Conservation (phyloP, 495 filamentous ascomycete genomes). For the Aspergillus bridgeri region DNA sequence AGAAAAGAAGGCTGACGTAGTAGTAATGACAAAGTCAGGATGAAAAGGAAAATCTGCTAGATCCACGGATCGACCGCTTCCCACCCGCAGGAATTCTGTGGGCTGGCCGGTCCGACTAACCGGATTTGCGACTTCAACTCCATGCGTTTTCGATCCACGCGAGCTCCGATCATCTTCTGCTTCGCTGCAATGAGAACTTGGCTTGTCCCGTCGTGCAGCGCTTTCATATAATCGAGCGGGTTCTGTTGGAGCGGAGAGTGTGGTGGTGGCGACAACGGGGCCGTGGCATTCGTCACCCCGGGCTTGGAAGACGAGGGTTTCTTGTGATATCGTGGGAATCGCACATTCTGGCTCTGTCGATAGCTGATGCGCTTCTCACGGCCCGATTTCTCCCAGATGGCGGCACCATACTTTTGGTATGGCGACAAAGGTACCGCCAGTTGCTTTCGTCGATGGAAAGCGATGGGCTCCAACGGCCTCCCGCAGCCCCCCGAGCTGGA, state of each 20-base stretch:
- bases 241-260: constrained; percentile 27
- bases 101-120: constrained; percentile 39
- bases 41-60: constrained; percentile 14
- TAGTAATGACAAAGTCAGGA: background rate
- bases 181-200: constrained; percentile 29
- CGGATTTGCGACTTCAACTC: constrained; percentile 45
- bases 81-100: constrained; percentile 27
- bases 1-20: background rate
- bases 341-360: constrained; percentile 18
- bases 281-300: constrained; percentile 11
- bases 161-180: constrained; percentile 32
- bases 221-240: constrained; percentile 27
- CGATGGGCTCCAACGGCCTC: background rate
- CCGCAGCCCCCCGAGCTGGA: constrained; percentile 7
- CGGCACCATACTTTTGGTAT: constrained; percentile 37
- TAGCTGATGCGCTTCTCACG: constrained; percentile 30
- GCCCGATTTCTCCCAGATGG: constrained; percentile 37
- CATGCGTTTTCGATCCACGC: constrained; percentile 34
- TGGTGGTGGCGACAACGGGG: constrained; percentile 19
- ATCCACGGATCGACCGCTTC: constrained; percentile 34
- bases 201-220: constrained; percentile 29
- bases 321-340: constrained; percentile 22
- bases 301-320: constrained; percentile 2
- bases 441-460: constrained; percentile 21
- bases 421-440: constrained; percentile 33